A percentile compares a stretch with the other conserved stretches of the same genome.
These are phyloP conservation scores for Cyphellophora europaea DNA, from an alignment of 2,329 filamentous ascomycete genomes.

Conservation along the genomic window DNA sequence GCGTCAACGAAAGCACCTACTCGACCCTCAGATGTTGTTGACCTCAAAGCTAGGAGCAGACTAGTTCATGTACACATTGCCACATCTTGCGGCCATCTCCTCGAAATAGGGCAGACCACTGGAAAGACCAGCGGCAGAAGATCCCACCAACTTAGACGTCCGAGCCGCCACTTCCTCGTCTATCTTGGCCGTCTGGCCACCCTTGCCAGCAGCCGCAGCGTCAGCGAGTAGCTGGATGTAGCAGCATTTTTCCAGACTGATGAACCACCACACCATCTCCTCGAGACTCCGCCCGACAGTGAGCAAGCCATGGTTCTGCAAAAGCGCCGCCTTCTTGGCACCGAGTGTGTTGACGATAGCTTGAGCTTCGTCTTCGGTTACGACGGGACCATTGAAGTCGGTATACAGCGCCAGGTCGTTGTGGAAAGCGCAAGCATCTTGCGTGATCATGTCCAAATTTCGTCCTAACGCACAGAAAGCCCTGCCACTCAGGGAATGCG, in stretches of 20 bases:
- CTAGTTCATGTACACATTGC: no score
- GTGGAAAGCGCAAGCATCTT: slow-evolving; percentile 45
- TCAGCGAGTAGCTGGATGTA: slow-evolving; percentile 44
- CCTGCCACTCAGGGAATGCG: slow-evolving; percentile 49
- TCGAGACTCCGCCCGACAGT: slow-evolving; percentile 30
- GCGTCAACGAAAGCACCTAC: no score
- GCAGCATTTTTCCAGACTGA: slow-evolving; percentile 44
- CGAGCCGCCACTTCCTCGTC: slow-evolving; percentile 60
- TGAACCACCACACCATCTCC: slow-evolving; percentile 44
- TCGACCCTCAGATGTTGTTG: no score
- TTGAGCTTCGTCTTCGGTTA: slow-evolving; percentile 28
- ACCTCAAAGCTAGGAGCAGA: no score
- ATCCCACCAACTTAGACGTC: slow-evolving; percentile 18
- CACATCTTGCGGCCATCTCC: no score
- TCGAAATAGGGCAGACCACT: no score
- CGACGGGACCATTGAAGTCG: slow-evolving; percentile 26
- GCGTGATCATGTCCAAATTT: slow-evolving; percentile 47
- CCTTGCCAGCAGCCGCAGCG: slow-evolving; percentile 42
- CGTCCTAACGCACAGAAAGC: slow-evolving; percentile 54
- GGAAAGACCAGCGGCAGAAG: no score
- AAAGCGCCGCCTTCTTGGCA: slow-evolving; percentile 27
- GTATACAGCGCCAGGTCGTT: slow-evolving; percentile 21
- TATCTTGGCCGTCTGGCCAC: slow-evolving; percentile 55
- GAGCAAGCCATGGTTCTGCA: slow-evolving; percentile 31
- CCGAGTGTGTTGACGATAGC: slow-evolving; percentile 27